Conservation (phyloP, 179 eudicot genomes). For the Kewa caespitosa region DNA sequence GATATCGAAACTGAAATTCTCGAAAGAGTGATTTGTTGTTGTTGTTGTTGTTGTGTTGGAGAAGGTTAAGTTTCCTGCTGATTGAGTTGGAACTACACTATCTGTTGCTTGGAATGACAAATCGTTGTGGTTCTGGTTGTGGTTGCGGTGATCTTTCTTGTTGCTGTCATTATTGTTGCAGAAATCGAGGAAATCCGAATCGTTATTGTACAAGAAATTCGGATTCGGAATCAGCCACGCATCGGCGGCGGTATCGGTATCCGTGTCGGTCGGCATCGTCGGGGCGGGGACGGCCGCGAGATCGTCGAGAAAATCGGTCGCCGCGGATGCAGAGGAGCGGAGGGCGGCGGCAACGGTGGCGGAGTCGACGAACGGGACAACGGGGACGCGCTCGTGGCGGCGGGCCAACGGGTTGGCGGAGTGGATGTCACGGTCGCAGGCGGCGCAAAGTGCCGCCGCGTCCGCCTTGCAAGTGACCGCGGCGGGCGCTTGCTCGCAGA, state of each 20-base stretch:
- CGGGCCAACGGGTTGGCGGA: slow-evolving; percentile 58
- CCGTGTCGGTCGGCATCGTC: not conserved
- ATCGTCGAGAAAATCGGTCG: not conserved
- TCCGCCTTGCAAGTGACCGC: slow-evolving; percentile 67
- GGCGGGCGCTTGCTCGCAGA: slow-evolving; percentile 70
- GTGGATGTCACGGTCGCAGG: slow-evolving; percentile 76
- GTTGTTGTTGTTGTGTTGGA: no score
- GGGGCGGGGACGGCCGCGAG: not conserved
- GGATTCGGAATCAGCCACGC: slow-evolving; percentile 40
- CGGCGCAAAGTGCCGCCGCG: slow-evolving; percentile 56
- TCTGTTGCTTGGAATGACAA: slow-evolving; percentile 34
- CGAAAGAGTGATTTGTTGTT: slow-evolving; percentile 11
- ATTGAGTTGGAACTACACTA: slow-evolving; percentile 59
- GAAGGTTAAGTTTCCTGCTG: slow-evolving; percentile 23
- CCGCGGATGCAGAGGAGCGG: not conserved
- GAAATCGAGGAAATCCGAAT: slow-evolving; percentile 20
- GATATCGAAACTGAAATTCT: slow-evolving; percentile 38
- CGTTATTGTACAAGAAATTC: slow-evolving; percentile 17
- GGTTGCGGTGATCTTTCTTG: not conserved
- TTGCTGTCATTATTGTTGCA: slow-evolving; percentile 30
- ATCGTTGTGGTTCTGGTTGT: slow-evolving; percentile 5
- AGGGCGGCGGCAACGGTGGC: slow-evolving; percentile 31
- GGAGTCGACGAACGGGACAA: slow-evolving; percentile 49
- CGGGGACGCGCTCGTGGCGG: slow-evolving; percentile 64
- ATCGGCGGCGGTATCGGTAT: not conserved